phyloP scores from a whole-genome alignment of 257 asterid species.

The Salvia miltiorrhiza region DNA sequence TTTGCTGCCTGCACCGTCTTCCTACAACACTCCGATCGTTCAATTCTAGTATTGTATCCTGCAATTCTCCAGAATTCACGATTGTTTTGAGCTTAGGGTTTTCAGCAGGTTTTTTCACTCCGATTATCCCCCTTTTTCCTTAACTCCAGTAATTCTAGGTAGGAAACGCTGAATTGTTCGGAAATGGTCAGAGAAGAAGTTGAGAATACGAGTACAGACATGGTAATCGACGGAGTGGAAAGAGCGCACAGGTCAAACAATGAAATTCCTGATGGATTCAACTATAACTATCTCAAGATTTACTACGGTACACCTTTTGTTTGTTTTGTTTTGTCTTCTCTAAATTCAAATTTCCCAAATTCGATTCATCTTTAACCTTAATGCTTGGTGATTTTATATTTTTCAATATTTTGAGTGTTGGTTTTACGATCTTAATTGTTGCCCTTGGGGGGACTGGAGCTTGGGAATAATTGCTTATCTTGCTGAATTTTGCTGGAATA shows the following conservation, averaged over 20 bases:
- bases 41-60: background rate
- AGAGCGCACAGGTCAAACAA: slow-evolving; percentile 23
- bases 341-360: background rate
- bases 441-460: background rate
- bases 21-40: background rate
- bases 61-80: background rate
- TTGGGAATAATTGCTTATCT: background rate
- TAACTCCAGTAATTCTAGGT: background rate
- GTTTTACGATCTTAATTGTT: background rate
- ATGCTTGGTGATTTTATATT: background rate
- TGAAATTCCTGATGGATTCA: slow-evolving; percentile 52
- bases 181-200: slow-evolving; percentile 45
- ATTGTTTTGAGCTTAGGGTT: background rate
- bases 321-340: background rate
- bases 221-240: slow-evolving; percentile 56
- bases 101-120: background rate
- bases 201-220: slow-evolving; percentile 47
- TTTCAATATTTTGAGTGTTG: too few relatives aligned
- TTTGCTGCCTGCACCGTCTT: slow-evolving; percentile 13
- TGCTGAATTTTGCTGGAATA: background rate
- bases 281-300: slow-evolving; percentile 59
- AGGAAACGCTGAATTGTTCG: background rate
- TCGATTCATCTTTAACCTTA: background rate
- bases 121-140: too few relatives aligned
- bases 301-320: slow-evolving; percentile 55